Base-by-base conservation (phyloP, 805 yeast genomes). In the Yamadazyma ubonensis region DNA sequence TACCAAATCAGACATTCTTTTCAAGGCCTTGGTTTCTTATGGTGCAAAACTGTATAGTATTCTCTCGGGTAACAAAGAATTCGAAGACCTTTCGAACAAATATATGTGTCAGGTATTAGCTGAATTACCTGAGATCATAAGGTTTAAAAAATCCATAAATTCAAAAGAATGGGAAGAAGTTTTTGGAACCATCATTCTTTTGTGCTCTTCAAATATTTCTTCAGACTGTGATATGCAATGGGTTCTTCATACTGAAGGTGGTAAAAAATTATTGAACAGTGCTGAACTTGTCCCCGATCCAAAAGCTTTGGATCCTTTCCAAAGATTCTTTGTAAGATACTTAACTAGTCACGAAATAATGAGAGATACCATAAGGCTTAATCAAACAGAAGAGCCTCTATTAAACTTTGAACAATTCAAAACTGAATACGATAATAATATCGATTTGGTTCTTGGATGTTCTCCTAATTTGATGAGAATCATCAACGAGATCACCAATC, bases 291-390 rank as follows among this genome's bases (percentile, higher is more conserved):
- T 30, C 7, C 22, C 37, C 3, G 15, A 34, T 5, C 22, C 28
- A 3, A 25, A 20, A 5, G 14, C 15, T 12, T n/a, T 36, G 18
- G 38, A 41, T 28, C 66, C 70, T 1, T 46, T 67, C 39, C 59
- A 57, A 8, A 57, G 50, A 21, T 67, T 68, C 38, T 65, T 67
- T 41, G 53, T 63, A 5, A 42, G 70, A 12, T 68, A 67, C 43
- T 63, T 70, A 43, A 56, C 65, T 5, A 53, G 65, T 10, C 73
- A 70, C 45, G 75, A 70, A 41, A 65, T 70, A 2, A 63, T 70
- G 71, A 70, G 71, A 3, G 70, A 65, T 34, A 68, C 74, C 0
- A 70, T 67, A 31, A 12, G 48, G 7, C 52, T 50, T 6, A 52
- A 53, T n/a, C 53, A 51, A 25, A 64, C 59, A 23, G 61, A 58